Evolutionary conservation across 306 rosid genomes (phyloP).

Genomic region (Corylus americana): DNA sequence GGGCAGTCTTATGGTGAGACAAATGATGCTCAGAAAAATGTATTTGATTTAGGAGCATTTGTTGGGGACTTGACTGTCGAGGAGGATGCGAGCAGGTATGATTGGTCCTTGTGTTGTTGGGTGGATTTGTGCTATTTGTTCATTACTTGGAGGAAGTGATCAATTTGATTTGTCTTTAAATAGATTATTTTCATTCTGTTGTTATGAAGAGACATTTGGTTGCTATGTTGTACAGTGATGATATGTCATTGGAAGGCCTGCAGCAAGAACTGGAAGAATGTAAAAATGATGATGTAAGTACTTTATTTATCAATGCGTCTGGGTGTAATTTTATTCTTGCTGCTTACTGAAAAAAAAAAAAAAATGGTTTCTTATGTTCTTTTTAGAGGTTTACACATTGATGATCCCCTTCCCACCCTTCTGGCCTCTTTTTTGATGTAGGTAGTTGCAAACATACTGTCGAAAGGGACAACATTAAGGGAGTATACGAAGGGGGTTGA

Average conservation of each 20-base stretch:
- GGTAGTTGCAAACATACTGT: constrained; percentile 87
- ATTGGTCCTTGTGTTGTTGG: neutral
- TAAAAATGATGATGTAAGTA: constrained; percentile 71
- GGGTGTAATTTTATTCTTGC: neutral
- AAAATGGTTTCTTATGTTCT: neutral
- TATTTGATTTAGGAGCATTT: constrained; percentile 75
- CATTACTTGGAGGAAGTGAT: neutral
- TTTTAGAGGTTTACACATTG: neutral
- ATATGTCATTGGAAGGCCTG: constrained; percentile 84
- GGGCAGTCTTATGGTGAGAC: constrained; percentile 40
- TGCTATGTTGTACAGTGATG: constrained; percentile 53
- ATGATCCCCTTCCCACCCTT: neutral
- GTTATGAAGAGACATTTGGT: constrained; percentile 6
- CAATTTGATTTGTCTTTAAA: neutral
- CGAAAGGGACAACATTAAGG: constrained; percentile 84
- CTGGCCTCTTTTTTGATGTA: constrained; percentile 31
- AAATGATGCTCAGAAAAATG: constrained; percentile 41
- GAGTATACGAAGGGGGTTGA: constrained; percentile 94
- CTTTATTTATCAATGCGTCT: neutral
- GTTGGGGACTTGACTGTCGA: constrained; percentile 79
- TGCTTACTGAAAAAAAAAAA: neutral
- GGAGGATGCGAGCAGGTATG: constrained; percentile 74
- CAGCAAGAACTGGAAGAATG: constrained; percentile 95
- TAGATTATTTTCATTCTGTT: neutral
- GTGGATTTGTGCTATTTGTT: neutral